Evolutionary conservation across 2,329 filamentous ascomycete genomes (phyloP).

Genomic region (Stemphylium lycopersici): DNA sequence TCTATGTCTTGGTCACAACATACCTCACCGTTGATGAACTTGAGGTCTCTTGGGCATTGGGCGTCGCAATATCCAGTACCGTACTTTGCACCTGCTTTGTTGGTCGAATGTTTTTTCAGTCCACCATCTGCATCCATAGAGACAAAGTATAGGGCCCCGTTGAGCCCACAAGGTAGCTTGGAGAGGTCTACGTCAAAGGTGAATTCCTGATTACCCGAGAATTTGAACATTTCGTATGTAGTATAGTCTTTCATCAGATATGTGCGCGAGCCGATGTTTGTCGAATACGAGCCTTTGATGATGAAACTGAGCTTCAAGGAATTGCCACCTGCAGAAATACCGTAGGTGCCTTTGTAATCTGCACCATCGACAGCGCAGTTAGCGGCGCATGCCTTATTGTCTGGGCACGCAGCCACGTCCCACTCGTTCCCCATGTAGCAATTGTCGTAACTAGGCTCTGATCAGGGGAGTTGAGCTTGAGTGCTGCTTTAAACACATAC

Average conservation of each 20-base stretch:
- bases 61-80: constrained; percentile 50
- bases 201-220: constrained; percentile 54
- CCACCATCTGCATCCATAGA: constrained; percentile 69
- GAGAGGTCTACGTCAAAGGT: constrained; percentile 57
- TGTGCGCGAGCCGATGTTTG: constrained; percentile 47
- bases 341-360: constrained; percentile 47
- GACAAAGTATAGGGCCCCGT: constrained; percentile 60
- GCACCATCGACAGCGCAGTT: constrained; percentile 50
- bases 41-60: constrained; percentile 52
- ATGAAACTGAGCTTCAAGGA: constrained; percentile 63
- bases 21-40: constrained; percentile 57
- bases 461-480: background rate
- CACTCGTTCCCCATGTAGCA: constrained; percentile 52
- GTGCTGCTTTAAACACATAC: background rate
- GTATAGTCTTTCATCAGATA: constrained; percentile 46
- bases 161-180: constrained; percentile 70
- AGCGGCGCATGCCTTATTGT: constrained; percentile 39
- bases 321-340: constrained; percentile 59
- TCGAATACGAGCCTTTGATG: constrained; percentile 54
- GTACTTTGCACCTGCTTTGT: constrained; percentile 60
- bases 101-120: constrained; percentile 52
- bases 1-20: background rate
- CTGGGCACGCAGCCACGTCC: constrained; percentile 46
- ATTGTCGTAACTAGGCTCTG: constrained; percentile 40
- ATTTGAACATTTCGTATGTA: constrained; percentile 46